Base-by-base conservation (phyloP, 2,329 filamentous ascomycete genomes). In the Aureobasidium vineae region DNA sequence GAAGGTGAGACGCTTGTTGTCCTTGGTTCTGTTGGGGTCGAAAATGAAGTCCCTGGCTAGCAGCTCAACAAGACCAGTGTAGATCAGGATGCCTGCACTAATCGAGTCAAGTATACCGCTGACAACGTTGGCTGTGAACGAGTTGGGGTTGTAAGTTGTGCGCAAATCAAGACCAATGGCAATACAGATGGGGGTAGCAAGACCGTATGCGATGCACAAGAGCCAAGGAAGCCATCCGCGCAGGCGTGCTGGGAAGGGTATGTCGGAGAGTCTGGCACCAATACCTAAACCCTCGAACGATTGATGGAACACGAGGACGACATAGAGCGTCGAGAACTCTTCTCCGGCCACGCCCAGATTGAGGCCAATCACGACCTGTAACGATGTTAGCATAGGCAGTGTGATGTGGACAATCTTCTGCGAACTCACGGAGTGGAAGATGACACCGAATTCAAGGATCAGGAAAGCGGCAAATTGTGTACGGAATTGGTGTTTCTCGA, bases 391-490 rank as follows among this genome's bases (percentile, higher is more conserved):
- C 33, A 36, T 36, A 10, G 33, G 11, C 10, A 31, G 33, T 31
- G 31, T 36, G 33, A 36, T 36, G 10, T 13, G 8, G 33, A 36
- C 33, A 36, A 10, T 2, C 33, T 36, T 10, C 33, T 11, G 31
- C 21, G 10, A 23, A 65, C 61, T 41, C n/a, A 69, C 65, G 0
- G 68, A 68, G 80, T 97, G 92, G 78, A 97, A 96, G 73, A 98
- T 88, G 74, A 98, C 90, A 68, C 94, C 94, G 71, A 97, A 97
- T 73, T 98, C 94, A 71, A 98, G 90, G 73, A 97, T 94, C 79
- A 96, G 91, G 73, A 97, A 87, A 57, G 88, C 89, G 0, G 91
- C 92, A 74, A 97, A 86, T 77, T 97, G 92, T 5, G 47, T 40
- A 5, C 49, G 31, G 21, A 54, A 45, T 23, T 45, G 43, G 10